Conservation (phyloP, 1,139 yeast species). For the Lodderomyces beijingensis region DNA sequence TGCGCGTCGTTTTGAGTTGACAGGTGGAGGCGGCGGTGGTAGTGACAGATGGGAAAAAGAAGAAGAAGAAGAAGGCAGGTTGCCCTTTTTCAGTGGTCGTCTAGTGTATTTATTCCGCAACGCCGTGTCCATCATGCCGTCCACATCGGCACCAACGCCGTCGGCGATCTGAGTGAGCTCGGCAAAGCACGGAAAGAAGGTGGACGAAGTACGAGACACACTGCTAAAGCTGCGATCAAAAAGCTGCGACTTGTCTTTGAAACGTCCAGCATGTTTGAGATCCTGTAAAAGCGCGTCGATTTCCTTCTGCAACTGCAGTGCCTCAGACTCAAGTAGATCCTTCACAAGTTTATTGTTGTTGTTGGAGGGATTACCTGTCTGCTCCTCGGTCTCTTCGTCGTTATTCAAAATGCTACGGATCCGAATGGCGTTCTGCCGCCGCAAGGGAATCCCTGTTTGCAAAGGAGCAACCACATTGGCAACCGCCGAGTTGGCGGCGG, state of each 20-base stretch:
- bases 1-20: conserved; percentile 4
- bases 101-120: conserved; percentile 15
- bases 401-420: conserved; percentile 6
- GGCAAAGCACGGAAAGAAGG: conserved; percentile 3
- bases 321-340: conserved; percentile 9
- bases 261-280: neutral
- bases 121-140: conserved; percentile 20
- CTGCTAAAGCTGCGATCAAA: neutral
- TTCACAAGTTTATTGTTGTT: conserved; percentile 3
- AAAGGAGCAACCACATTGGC: neutral
- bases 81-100: no score
- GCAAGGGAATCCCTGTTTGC: conserved; percentile 11
- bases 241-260: neutral
- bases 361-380: conserved; percentile 1
- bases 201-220: neutral
- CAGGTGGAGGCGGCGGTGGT: conserved; percentile 4
- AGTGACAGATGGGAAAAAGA: neutral
- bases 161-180: conserved; percentile 1
- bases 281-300: neutral
- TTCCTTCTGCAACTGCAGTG: conserved; percentile 1
- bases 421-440: conserved; percentile 21
- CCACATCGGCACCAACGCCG: conserved; percentile 13
- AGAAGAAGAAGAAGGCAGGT: conserved; percentile 1
- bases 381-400: no score
- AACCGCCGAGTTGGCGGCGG: conserved; percentile 3